Evolutionary conservation across 2,329 filamentous ascomycete genomes (phyloP).

Genomic region (Macrophomina tecta): DNA sequence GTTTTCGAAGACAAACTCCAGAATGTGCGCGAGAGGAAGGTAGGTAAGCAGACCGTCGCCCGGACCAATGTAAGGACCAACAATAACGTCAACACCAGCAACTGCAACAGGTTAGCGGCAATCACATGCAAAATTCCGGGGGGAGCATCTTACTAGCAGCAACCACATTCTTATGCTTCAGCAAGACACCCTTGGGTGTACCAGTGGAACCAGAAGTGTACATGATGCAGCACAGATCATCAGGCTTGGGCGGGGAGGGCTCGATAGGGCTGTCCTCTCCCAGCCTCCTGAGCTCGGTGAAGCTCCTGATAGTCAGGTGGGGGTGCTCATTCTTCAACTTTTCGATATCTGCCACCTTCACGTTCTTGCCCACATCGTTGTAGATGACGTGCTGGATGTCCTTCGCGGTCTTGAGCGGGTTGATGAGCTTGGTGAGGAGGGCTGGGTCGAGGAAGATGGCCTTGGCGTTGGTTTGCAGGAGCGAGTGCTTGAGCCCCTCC

Average conservation of each 20-base stretch:
- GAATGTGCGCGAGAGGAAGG: constrained; percentile 91
- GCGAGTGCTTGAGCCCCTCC: constrained; percentile 82
- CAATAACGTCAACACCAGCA: constrained; percentile 78
- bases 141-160: constrained; percentile 68
- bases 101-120: constrained; percentile 47
- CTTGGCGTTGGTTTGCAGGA: constrained; percentile 78
- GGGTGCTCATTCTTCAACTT: constrained; percentile 60
- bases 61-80: constrained; percentile 78
- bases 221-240: constrained; percentile 82
- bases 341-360: constrained; percentile 60
- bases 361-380: constrained; percentile 58
- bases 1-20: constrained; percentile 96
- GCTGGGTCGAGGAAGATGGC: constrained; percentile 88
- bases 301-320: constrained; percentile 60
- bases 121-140: constrained; percentile 30
- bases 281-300: constrained; percentile 61
- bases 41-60: constrained; percentile 86
- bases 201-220: constrained; percentile 90
- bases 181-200: constrained; percentile 83
- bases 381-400: constrained; percentile 65
- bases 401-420: constrained; percentile 61
- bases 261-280: constrained; percentile 72
- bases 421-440: constrained; percentile 63
- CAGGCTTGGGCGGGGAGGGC: constrained; percentile 71
- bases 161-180: constrained; percentile 80